A percentile compares a stretch with the other conserved stretches of the same genome.
These are phyloP conservation scores for Penicillium sp. DNA, from an alignment of 2,329 filamentous ascomycete species.

Conservation along the genomic window DNA sequence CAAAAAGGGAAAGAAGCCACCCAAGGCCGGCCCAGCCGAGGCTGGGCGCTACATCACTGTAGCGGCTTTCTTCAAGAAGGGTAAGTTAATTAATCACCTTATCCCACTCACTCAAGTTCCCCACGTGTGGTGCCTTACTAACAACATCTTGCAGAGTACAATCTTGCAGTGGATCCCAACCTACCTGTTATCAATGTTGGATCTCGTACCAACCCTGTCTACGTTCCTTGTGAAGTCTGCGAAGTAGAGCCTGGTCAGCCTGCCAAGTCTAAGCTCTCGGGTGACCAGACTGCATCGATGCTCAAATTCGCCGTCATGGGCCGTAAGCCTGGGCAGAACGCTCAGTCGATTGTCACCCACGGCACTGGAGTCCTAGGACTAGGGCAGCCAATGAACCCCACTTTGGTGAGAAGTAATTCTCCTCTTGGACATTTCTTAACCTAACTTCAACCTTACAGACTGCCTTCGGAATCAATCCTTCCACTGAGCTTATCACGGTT, in stretches of 20 bases:
- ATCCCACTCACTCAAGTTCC: background rate
- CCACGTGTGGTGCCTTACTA: background rate
- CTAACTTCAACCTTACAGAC: conserved; percentile 23
- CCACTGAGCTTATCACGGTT: conserved; percentile 65
- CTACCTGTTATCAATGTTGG: conserved; percentile 70
- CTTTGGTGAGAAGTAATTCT: conserved; percentile 43
- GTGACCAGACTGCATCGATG: conserved; percentile 67
- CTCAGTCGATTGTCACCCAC: conserved; percentile 61
- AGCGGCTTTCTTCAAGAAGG: conserved; percentile 50
- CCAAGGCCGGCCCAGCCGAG: conserved; percentile 32
- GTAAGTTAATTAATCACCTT: conserved; percentile 31
- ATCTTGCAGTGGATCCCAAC: conserved; percentile 38
- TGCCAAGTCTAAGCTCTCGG: conserved; percentile 59
- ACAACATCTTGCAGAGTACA: conserved; percentile 36
- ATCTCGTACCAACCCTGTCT: conserved; percentile 56
- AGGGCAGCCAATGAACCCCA: conserved; percentile 44
- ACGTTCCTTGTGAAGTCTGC: conserved; percentile 68
- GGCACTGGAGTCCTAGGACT: conserved; percentile 61
- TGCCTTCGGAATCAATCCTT: conserved; percentile 61
- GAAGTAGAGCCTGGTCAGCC: conserved; percentile 65
- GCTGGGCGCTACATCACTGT: conserved; percentile 53
- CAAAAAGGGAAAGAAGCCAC: conserved; percentile 31
- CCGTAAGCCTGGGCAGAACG: conserved; percentile 66
- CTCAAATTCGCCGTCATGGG: conserved; percentile 65
- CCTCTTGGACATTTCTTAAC: conserved; percentile 1